These are phyloP conservation scores for Aleurites moluccanus DNA, from an alignment of 441 rosid genomes.

Conservation along the genomic window DNA sequence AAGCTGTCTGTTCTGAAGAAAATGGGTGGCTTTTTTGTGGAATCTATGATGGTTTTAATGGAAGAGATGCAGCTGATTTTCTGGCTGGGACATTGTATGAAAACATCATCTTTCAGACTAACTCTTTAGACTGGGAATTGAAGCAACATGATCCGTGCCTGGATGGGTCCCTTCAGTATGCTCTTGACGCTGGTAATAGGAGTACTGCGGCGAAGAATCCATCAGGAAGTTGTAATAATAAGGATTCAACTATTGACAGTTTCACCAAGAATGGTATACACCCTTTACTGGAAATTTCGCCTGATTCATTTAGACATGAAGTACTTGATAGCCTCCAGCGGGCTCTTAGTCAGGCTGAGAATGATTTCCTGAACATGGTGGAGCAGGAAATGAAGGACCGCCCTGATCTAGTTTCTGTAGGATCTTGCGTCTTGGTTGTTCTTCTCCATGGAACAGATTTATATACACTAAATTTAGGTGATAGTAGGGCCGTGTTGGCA, in stretches of 20 bases:
- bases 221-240: slow-evolving; percentile 9
- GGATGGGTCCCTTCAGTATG: slow-evolving; percentile 28
- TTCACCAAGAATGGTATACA: slow-evolving; percentile 12
- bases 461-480: slow-evolving; percentile 79
- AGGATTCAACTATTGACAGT: slow-evolving; percentile 19
- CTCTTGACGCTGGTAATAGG: slow-evolving; percentile 25
- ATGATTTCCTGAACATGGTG: slow-evolving; percentile 81
- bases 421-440: slow-evolving; percentile 83
- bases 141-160: slow-evolving; percentile 39
- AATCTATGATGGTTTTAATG: slow-evolving; percentile 90
- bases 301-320: slow-evolving; percentile 55
- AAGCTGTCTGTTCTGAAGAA: slow-evolving; percentile 97
- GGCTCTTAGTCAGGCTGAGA: slow-evolving; percentile 78
- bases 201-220: slow-evolving; percentile 11
- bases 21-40: slow-evolving; percentile 90
- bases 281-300: slow-evolving; percentile 28
- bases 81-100: slow-evolving; percentile 90
- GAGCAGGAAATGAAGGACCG: slow-evolving; percentile 98
- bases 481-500: slow-evolving; percentile 92
- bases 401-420: slow-evolving; percentile 90
- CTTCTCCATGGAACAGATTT: slow-evolving; percentile 76
- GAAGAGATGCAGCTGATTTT: slow-evolving; percentile 98
- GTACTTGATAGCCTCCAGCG: slow-evolving; percentile 72
- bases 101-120: slow-evolving; percentile 53
- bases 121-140: slow-evolving; percentile 51